phyloP scores from a whole-genome alignment of 306 rosid species.

The Acacia melanoxylon region DNA sequence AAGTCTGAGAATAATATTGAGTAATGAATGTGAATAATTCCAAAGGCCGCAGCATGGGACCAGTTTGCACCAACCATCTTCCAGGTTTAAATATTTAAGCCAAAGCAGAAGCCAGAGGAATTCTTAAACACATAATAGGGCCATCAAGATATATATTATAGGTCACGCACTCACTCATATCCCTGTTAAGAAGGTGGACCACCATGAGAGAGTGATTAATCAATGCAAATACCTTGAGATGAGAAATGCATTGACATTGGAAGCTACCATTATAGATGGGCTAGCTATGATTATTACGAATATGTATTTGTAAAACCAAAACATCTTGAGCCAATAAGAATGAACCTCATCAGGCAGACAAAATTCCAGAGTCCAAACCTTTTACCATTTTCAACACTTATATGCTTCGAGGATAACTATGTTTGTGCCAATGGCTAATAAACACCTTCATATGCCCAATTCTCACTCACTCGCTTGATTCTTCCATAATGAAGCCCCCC shows the following conservation, averaged over 20 bases:
- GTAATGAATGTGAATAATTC: background rate
- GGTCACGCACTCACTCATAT: constrained; percentile 16
- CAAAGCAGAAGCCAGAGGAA: background rate
- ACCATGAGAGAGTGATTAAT: constrained; percentile 9
- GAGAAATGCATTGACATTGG: constrained; percentile 11
- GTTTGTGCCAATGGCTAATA: constrained; percentile 28
- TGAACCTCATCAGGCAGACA: constrained; percentile 2
- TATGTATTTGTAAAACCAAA: constrained; percentile 11
- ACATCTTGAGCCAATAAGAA: constrained; percentile 14
- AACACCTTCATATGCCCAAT: background rate
- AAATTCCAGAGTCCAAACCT: constrained; percentile 10
- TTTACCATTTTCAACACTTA: background rate
- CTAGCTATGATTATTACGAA: constrained; percentile 24
- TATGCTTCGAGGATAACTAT: constrained; percentile 27
- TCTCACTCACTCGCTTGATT: background rate
- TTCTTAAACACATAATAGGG: background rate
- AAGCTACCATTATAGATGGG: constrained; percentile 25
- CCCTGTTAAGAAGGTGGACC: constrained; percentile 30
- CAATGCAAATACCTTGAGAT: constrained; percentile 16
- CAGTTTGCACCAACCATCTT: background rate
- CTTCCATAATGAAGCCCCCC: background rate
- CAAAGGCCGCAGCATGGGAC: constrained; percentile 9
- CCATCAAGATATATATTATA: background rate
- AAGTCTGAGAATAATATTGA: background rate
- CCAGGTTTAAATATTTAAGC: background rate